phyloP scores from a whole-genome alignment of 176 grass and related monocot species.

The bread wheat (Triticum aestivum) region DNA sequence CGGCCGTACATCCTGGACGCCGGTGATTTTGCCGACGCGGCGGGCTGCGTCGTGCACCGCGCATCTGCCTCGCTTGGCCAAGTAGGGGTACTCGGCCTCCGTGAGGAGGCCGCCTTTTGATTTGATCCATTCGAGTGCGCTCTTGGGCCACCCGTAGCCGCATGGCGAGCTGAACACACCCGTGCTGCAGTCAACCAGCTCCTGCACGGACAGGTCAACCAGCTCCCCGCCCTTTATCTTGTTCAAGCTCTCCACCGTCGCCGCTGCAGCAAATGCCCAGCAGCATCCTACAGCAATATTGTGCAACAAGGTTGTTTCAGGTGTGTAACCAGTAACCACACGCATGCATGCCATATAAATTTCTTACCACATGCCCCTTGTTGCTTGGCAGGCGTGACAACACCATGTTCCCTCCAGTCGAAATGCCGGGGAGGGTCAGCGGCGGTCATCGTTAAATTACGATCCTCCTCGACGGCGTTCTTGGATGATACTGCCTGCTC shows the following conservation, averaged over 20 bases:
- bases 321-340: too few relatives aligned
- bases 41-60: background rate
- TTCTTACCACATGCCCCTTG: slow-evolving; percentile 46
- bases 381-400: slow-evolving; percentile 47
- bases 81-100: background rate
- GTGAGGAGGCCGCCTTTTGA: background rate
- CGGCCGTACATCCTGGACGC: background rate
- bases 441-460: background rate
- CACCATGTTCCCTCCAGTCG: slow-evolving; percentile 54
- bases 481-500: background rate
- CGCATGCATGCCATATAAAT: background rate
- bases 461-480: background rate
- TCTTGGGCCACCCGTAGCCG: background rate
- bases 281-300: background rate
- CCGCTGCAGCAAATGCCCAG: background rate
- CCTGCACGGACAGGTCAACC: background rate
- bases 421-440: background rate
- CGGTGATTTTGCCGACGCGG: background rate
- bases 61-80: background rate
- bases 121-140: background rate
- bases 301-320: background rate
- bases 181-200: background rate
- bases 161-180: background rate
- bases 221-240: background rate
- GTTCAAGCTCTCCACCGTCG: background rate